A percentile compares a stretch with the other conserved stretches of the same genome.
phyloP scores from a whole-genome alignment of 176 grass and related monocot species.

The Rhynchospora breviuscula region DNA sequence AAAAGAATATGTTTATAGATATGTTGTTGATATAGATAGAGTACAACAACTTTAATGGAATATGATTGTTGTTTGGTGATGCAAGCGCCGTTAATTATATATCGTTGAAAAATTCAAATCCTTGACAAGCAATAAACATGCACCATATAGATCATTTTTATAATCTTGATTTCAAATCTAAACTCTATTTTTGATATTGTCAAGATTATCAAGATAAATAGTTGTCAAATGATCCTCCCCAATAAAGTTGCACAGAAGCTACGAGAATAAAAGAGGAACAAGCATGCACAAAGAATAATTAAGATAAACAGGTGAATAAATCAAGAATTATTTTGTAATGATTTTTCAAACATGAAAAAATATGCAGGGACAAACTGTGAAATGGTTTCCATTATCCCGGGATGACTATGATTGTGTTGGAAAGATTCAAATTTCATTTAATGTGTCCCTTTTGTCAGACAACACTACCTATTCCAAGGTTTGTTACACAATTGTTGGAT shows the following conservation, averaged over 20 bases:
- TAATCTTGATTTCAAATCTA: too few relatives aligned
- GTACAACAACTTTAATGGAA: too few relatives aligned
- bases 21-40: too few relatives aligned
- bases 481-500: slow-evolving; percentile 7
- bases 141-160: too few relatives aligned
- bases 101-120: too few relatives aligned
- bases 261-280: neutral
- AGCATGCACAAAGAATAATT: neutral
- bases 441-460: slow-evolving; percentile 49
- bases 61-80: too few relatives aligned
- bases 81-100: too few relatives aligned
- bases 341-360: slow-evolving; percentile 12
- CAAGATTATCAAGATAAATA: too few relatives aligned
- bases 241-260: neutral
- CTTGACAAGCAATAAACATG: too few relatives aligned
- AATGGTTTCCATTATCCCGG: slow-evolving; percentile 70
- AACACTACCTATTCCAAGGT: slow-evolving; percentile 64
- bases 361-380: slow-evolving; percentile 60
- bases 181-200: too few relatives aligned
- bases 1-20: too few relatives aligned
- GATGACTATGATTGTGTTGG: slow-evolving; percentile 78
- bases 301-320: slow-evolving; percentile 5
- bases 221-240: too few relatives aligned
- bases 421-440: slow-evolving; percentile 80
- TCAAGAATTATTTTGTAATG: neutral